phyloP scores from a whole-genome alignment of 352 stramenopile species.

The Phytophthora quininea region DNA sequence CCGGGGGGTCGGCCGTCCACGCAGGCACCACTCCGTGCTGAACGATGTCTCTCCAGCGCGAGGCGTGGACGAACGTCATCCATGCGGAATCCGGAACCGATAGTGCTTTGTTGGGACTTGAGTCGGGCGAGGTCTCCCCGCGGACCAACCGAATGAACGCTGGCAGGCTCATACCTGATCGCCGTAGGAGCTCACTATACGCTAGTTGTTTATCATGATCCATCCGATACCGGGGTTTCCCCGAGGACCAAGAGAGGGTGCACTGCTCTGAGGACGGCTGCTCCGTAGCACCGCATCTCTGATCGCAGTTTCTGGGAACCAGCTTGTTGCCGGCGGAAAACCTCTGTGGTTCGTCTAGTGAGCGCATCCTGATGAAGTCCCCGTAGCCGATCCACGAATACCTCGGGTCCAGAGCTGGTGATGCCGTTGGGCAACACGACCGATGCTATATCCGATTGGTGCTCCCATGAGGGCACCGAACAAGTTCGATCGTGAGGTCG shows the following conservation, averaged over 20 bases:
- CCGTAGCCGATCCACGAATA: too few relatives aligned
- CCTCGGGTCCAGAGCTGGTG: too few relatives aligned
- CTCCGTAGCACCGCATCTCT: too few relatives aligned
- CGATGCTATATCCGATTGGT: too few relatives aligned
- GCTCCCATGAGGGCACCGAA: too few relatives aligned
- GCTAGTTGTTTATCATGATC: conserved; percentile 8
- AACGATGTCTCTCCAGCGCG: conserved; percentile 2
- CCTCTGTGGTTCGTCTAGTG: too few relatives aligned
- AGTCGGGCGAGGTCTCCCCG: neutral
- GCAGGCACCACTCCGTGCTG: conserved; percentile 3
- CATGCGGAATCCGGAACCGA: neutral
- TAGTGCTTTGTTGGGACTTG: conserved; percentile 12
- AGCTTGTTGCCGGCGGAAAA: too few relatives aligned
- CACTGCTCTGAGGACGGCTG: neutral
- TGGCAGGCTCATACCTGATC: neutral
- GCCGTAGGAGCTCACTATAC: conserved; percentile 14
- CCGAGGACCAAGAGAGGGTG: neutral
- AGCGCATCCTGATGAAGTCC: too few relatives aligned
- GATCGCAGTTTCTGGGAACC: too few relatives aligned
- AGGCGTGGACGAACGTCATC: neutral
- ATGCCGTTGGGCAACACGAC: too few relatives aligned
- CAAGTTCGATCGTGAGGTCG: neutral
- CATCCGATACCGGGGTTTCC: neutral
- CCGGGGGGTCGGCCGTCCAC: neutral
- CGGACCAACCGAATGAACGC: conserved; percentile 12